Evolutionary conservation across 345 rosid genomes (phyloP).

Genomic region (Excoecaria agallocha): DNA sequence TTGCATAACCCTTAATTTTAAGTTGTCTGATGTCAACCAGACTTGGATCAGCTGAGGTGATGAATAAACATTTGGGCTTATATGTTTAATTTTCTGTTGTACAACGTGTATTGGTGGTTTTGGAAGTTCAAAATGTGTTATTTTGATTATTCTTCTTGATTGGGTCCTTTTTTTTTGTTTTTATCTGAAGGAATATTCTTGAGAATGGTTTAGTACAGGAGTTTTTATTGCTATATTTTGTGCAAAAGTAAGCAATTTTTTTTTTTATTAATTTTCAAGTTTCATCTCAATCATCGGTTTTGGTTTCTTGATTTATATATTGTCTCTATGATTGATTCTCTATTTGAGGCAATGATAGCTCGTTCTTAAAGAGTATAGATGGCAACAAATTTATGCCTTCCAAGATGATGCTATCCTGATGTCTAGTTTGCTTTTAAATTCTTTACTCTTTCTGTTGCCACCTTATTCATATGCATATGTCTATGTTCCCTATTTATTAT

Average conservation of each 20-base stretch:
- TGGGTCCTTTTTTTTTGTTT: neutral
- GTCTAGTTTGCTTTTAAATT: neutral
- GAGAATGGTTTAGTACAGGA: neutral
- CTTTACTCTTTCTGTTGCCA: neutral
- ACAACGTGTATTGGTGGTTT: neutral
- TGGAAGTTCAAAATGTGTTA: neutral
- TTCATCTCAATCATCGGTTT: neutral
- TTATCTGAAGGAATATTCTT: neutral
- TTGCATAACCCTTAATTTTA: neutral
- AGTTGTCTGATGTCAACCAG: constrained; percentile 1
- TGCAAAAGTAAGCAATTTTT: neutral
- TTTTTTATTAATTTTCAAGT: neutral
- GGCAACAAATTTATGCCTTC: neutral
- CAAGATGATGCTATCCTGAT: constrained; percentile 1
- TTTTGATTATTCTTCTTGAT: neutral
- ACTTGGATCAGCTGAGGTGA: too few species aligned
- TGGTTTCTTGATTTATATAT: neutral
- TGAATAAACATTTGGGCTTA: neutral
- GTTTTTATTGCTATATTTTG: neutral
- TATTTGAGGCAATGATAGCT: neutral
- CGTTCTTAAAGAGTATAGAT: neutral
- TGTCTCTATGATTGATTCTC: too few species aligned
- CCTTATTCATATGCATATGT: neutral
- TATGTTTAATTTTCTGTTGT: neutral
- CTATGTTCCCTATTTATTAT: too few species aligned